A percentile compares a stretch with the other conserved stretches of the same genome.
These are phyloP conservation scores for Lactarius tabidus DNA, from an alignment of 768 basidiomycete species.

Conservation along the genomic window DNA sequence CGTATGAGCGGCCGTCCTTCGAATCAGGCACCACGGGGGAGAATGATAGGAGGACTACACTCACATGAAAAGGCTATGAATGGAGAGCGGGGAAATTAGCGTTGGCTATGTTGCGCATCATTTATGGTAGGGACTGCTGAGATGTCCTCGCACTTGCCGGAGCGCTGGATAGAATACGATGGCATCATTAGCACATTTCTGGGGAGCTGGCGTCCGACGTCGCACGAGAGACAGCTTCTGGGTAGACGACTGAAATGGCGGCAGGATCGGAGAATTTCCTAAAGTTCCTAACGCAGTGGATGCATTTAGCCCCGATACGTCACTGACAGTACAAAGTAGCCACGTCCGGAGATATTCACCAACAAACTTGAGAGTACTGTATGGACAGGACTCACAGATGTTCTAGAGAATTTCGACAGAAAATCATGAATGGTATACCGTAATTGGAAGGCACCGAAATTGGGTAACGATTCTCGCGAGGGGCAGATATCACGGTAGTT, in stretches of 20 bases:
- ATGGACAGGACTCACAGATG: neutral
- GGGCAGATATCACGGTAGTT: neutral
- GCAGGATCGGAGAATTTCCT: neutral
- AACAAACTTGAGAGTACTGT: neutral
- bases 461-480: neutral
- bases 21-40: neutral
- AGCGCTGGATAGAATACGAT: neutral
- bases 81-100: neutral
- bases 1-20: neutral
- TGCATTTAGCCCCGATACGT: neutral
- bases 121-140: neutral
- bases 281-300: neutral
- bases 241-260: neutral
- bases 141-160: neutral
- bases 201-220: neutral
- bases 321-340: neutral
- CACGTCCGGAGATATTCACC: neutral
- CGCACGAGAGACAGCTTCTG: neutral
- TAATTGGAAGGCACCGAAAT: neutral
- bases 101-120: neutral
- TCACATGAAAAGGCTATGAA: neutral
- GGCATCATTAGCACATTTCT: neutral
- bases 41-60: neutral
- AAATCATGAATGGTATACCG: neutral
- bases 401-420: neutral